Conservation (phyloP, 768 basidiomycete genomes). For the Russula sp. region DNA sequence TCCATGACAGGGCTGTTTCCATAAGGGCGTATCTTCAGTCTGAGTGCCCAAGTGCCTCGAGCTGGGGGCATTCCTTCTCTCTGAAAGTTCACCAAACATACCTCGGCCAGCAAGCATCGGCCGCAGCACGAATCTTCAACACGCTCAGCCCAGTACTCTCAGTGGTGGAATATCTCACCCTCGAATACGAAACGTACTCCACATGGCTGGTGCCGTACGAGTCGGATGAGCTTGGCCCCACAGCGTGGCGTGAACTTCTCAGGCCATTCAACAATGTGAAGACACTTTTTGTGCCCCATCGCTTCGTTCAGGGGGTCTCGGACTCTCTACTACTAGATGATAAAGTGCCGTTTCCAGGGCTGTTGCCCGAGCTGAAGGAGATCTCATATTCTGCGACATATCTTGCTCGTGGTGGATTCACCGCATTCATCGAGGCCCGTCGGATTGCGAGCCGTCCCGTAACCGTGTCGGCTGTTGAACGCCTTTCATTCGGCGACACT, state of each 20-base stretch:
- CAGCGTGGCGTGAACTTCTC: background rate
- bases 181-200: too few species aligned
- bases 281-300: background rate
- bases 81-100: background rate
- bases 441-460: too few species aligned
- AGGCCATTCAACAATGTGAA: background rate
- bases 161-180: background rate
- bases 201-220: background rate
- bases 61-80: background rate
- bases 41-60: too few species aligned
- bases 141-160: background rate
- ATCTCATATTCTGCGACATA: background rate
- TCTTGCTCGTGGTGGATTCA: too few species aligned
- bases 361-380: too few species aligned
- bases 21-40: background rate
- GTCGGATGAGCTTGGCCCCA: background rate
- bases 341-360: background rate
- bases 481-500: too few species aligned
- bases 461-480: too few species aligned
- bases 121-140: background rate
- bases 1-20: background rate
- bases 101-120: background rate
- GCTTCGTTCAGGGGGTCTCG: background rate
- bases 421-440: too few species aligned
- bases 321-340: background rate